These are phyloP conservation scores for Trypanosoma platydactyli DNA, from an alignment of 208 protist genomes.

Conservation along the genomic window DNA sequence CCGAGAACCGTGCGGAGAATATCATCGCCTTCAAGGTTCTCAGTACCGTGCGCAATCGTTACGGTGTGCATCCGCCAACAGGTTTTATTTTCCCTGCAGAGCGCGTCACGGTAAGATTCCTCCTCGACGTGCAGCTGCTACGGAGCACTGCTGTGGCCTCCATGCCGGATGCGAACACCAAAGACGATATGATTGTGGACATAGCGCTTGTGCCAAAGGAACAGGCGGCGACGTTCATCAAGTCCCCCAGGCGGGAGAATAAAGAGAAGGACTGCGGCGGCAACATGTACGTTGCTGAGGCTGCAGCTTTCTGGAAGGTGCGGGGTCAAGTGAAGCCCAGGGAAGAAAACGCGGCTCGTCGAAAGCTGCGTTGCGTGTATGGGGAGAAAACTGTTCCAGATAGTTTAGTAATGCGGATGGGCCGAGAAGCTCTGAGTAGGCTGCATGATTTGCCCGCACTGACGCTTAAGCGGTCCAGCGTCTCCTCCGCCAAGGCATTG, in stretches of 20 bases:
- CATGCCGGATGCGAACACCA: conserved; percentile 56
- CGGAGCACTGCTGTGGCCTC: conserved; percentile 31
- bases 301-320: conserved; percentile 61
- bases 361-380: conserved; percentile 55
- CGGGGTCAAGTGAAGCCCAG: conserved; percentile 37
- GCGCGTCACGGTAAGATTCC: conserved; percentile 51
- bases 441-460: neutral
- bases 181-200: conserved; percentile 78
- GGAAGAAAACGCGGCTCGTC: conserved; percentile 20
- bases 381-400: conserved; percentile 43
- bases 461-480: neutral
- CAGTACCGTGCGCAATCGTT: conserved; percentile 63
- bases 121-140: conserved; percentile 65
- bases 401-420: conserved; percentile 27
- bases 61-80: conserved; percentile 53
- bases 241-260: neutral
- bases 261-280: conserved; percentile 3
- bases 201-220: conserved; percentile 56
- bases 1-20: conserved; percentile 41
- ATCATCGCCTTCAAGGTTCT: conserved; percentile 78
- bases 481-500: neutral
- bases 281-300: conserved; percentile 30
- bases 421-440: neutral
- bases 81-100: conserved; percentile 71
- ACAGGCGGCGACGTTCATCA: conserved; percentile 2